These are phyloP conservation scores for Hypomontagnella submonticulosa DNA, from an alignment of 495 filamentous ascomycete genomes.

Conservation along the genomic window DNA sequence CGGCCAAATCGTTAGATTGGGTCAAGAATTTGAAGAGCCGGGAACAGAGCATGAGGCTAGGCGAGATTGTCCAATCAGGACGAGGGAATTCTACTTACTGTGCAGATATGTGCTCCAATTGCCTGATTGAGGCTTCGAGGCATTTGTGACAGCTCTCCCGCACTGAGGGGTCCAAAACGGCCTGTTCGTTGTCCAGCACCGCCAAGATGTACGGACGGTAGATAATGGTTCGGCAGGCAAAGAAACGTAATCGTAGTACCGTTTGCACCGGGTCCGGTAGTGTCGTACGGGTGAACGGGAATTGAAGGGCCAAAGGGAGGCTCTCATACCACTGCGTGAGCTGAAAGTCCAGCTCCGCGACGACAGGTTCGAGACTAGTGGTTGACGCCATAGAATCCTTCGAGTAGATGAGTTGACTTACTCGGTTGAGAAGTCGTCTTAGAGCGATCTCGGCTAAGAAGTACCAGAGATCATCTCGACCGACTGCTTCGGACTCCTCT, in stretches of 20 bases:
- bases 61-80: conserved; percentile 40
- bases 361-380: conserved; percentile 76
- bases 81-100: conserved; percentile 64
- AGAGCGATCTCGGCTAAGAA: conserved; percentile 84
- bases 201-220: conserved; percentile 85
- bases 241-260: conserved; percentile 80
- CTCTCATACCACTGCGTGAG: conserved; percentile 86
- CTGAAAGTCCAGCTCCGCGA: conserved; percentile 83
- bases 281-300: conserved; percentile 72
- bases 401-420: conserved; percentile 83
- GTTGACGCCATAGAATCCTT: conserved; percentile 76
- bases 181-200: conserved; percentile 80
- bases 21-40: conserved; percentile 40
- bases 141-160: conserved; percentile 82
- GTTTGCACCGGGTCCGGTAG: conserved; percentile 80
- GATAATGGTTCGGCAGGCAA: conserved; percentile 86
- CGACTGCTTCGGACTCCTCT: conserved; percentile 69
- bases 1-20: conserved; percentile 59
- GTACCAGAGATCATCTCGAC: conserved; percentile 84
- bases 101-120: conserved; percentile 80
- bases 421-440: conserved; percentile 78
- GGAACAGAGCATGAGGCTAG: conserved; percentile 36
- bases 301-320: conserved; percentile 76
- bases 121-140: conserved; percentile 81
- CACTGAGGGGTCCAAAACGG: conserved; percentile 72